Evolutionary conservation across 495 filamentous ascomycete genomes (phyloP).

Genomic region (Aspergillus funiculosus): DNA sequence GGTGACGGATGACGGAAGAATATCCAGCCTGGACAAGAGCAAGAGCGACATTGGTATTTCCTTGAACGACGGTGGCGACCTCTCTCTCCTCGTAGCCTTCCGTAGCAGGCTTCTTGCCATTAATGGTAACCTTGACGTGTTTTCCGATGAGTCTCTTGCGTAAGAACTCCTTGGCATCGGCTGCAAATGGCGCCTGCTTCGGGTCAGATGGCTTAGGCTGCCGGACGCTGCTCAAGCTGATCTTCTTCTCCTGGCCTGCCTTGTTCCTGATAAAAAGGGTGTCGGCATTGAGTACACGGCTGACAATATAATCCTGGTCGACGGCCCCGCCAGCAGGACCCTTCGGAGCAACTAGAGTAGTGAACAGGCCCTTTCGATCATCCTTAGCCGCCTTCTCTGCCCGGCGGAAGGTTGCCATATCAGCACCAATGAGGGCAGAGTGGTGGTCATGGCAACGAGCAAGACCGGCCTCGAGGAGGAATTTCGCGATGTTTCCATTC

Average conservation of each 20-base stretch:
- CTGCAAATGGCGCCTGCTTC: slow-evolving; percentile 76
- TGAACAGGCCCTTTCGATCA: slow-evolving; percentile 67
- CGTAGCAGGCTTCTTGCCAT: slow-evolving; percentile 83
- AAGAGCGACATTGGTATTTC: slow-evolving; percentile 81
- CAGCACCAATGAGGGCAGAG: slow-evolving; percentile 74
- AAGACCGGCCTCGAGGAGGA: slow-evolving; percentile 78
- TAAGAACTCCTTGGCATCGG: slow-evolving; percentile 93
- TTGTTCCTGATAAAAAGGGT: slow-evolving; percentile 81
- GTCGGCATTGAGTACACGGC: slow-evolving; percentile 81
- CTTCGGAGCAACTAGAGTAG: slow-evolving; percentile 62
- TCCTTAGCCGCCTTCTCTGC: slow-evolving; percentile 83
- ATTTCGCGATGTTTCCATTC: slow-evolving; percentile 83
- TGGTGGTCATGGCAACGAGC: slow-evolving; percentile 93
- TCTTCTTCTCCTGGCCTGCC: slow-evolving; percentile 76
- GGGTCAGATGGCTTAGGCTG: slow-evolving; percentile 80
- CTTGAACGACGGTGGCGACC: slow-evolving; percentile 77
- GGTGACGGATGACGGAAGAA: slow-evolving; percentile 87
- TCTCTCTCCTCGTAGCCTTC: slow-evolving; percentile 94
- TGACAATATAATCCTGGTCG: slow-evolving; percentile 70
- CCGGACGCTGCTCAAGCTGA: slow-evolving; percentile 86
- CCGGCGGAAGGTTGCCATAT: slow-evolving; percentile 79
- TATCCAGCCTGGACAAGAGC: slow-evolving; percentile 85
- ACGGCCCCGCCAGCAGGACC: slow-evolving; percentile 44
- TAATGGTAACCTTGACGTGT: slow-evolving; percentile 77
- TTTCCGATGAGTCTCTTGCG: slow-evolving; percentile 94